Evolutionary conservation across 2,329 filamentous ascomycete species (phyloP), one percentile per base, ranked within the genome.

Genomic region (Aspergillus melleus): DNA sequence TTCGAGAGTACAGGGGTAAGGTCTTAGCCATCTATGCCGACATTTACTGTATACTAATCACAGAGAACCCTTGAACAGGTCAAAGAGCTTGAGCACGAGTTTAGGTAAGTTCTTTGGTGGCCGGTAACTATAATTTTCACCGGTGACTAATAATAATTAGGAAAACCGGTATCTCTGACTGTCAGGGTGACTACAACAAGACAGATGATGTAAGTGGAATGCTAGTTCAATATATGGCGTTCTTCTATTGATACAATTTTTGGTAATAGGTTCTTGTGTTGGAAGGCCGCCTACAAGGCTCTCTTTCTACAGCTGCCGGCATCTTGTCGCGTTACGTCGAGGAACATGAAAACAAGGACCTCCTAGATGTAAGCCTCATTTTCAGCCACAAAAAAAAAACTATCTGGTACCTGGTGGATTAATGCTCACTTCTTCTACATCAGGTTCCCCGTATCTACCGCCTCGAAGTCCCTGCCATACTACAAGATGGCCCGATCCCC

Each of bases 1-100:
- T 74, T 76, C 32, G 72, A 75, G 39, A 61, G 62, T 9, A 67
- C 70, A 19, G 72, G 65, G 14, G 73, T 76, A 65, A 60, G 36
- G 12, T 24, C 16, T 14, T 14, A 4, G 14, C 26, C 8, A 6
- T 9, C 9, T 8, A 8, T 29, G 26, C 26, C 6, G 26, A 29
- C 6, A 9, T 29, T 9, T 9, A 42, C 16, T n/a, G 36, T 8
- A 42, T 51, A 36, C 54, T 67, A 46, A 67, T 39, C 29, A 29
- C 36, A 16, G 12, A 12, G 11, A 22, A 24, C 44, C 29, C 29
- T 16, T 8, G 11, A 36, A 16, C 55, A 73, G 71, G 61, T 67
- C n/a, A 42, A 64, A n/a, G 68, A 73, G 29, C 59, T 74, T 10
- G 60, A 62, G 29, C 50, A 59, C 10, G 55, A 64, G 16, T 55